Evolutionary conservation across 2,329 filamentous ascomycete species (phyloP).

Genomic region (Botrytis pseudocinerea): DNA sequence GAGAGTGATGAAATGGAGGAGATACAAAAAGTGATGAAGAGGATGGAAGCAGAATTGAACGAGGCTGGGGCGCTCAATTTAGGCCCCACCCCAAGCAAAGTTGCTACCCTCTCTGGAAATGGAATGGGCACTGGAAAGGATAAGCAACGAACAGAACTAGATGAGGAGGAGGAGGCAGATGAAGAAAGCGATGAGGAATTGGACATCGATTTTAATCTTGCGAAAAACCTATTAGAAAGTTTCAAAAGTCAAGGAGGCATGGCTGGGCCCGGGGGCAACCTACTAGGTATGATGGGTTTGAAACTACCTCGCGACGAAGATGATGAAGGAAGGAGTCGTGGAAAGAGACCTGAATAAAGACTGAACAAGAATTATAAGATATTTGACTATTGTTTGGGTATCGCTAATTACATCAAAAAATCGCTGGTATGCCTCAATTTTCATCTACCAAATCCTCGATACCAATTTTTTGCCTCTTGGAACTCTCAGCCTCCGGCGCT

Average conservation of each 20-base stretch:
- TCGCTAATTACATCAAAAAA: conserved; percentile 23
- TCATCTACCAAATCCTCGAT: conserved; percentile 21
- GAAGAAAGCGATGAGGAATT: conserved; percentile 62
- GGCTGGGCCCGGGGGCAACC: conserved; percentile 82
- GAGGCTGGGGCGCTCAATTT: conserved; percentile 65
- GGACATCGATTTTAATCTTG: conserved; percentile 81
- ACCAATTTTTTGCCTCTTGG: conserved; percentile 33
- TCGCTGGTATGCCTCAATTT: conserved; percentile 21
- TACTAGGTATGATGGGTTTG: conserved; percentile 84
- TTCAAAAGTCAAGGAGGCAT: conserved; percentile 88
- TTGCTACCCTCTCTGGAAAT: conserved; percentile 38
- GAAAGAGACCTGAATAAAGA: conserved; percentile 13
- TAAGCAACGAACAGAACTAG: conserved; percentile 41
- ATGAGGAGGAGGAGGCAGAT: conserved; percentile 62
- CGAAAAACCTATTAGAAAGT: conserved; percentile 86
- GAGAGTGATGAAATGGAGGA: conserved; percentile 53
- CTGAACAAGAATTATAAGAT: conserved; percentile 16
- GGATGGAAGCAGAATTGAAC: conserved; percentile 73
- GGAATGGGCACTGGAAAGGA: not conserved
- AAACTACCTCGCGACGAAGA: conserved; percentile 77
- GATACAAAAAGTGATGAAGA: conserved; percentile 63
- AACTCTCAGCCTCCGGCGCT: conserved; percentile 21
- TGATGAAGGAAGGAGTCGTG: conserved; percentile 40
- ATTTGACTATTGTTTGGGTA: conserved; percentile 19
- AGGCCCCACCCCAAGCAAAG: conserved; percentile 44